phyloP scores from a whole-genome alignment of 768 basidiomycete genomes.

The Tubosaeta sp. region DNA sequence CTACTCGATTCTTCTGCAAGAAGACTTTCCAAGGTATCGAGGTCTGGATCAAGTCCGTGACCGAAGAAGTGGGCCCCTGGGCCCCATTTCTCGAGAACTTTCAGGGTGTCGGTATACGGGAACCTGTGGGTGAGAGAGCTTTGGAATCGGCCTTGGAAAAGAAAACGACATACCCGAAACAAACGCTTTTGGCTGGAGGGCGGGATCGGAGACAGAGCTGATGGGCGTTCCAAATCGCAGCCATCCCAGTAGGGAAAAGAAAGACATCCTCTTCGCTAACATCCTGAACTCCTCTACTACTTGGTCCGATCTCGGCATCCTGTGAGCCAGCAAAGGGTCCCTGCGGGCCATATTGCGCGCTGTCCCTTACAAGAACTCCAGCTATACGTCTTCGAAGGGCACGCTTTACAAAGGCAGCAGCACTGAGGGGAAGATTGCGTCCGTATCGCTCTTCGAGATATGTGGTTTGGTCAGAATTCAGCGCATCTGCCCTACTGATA shows the following conservation, averaged over 20 bases:
- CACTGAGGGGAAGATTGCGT: constrained; percentile 73
- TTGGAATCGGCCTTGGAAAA: neutral
- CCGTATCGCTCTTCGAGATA: constrained; percentile 97
- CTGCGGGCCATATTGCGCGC: constrained; percentile 25
- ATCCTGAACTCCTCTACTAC: constrained; percentile 60
- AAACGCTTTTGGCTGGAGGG: constrained; percentile 75
- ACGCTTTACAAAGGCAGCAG: constrained; percentile 77
- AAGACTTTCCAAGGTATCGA: constrained; percentile 65
- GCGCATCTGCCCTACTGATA: constrained; percentile 35
- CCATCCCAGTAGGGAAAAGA: constrained; percentile 86
- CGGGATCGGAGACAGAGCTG: constrained; percentile 52
- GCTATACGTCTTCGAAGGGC: constrained; percentile 87
- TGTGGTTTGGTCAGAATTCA: constrained; percentile 58
- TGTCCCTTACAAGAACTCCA: constrained; percentile 71
- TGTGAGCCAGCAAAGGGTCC: constrained; percentile 42
- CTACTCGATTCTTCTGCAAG: constrained; percentile 43
- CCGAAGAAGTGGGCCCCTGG: constrained; percentile 90
- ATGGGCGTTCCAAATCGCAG: constrained; percentile 91
- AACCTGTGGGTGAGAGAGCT: constrained; percentile 49
- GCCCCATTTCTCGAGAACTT: constrained; percentile 94
- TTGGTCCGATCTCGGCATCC: constrained; percentile 52
- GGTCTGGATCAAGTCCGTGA: constrained; percentile 68
- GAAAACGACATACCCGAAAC: constrained; percentile 72
- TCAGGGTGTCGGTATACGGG: constrained; percentile 92
- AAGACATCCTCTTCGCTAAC: constrained; percentile 87